A percentile compares a stretch with the other conserved stretches of the same genome.
Evolutionary conservation across 2,329 filamentous ascomycete species (phyloP).

Genomic region (Epichloe amarillans): DNA sequence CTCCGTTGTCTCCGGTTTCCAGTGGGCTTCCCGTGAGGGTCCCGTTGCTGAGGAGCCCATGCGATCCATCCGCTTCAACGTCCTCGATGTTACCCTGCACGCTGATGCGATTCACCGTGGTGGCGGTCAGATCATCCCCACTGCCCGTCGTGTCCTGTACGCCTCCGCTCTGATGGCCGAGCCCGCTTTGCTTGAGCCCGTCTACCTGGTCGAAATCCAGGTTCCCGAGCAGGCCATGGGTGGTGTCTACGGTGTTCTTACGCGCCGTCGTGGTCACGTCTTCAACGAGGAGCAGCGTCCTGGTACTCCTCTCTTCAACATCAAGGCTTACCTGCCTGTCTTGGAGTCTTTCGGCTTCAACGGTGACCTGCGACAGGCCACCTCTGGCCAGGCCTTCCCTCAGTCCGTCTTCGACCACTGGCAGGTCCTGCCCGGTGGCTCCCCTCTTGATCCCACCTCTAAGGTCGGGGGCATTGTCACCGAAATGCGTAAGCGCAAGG

Average conservation of each 20-base stretch:
- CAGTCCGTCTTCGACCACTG: constrained; percentile 99
- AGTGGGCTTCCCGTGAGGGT: constrained; percentile 97
- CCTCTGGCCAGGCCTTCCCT: constrained; percentile 96
- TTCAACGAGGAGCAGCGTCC: constrained; percentile 97
- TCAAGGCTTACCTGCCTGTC: constrained; percentile 95
- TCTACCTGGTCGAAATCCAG: constrained; percentile 99
- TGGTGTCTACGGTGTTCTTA: constrained; percentile 99
- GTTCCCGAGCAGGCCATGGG: constrained; percentile 98
- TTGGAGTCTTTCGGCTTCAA: constrained; percentile 99
- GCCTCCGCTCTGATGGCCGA: constrained; percentile 83
- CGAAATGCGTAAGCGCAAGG: constrained; percentile 97
- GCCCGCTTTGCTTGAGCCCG: constrained; percentile 85
- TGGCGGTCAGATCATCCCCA: constrained; percentile 97
- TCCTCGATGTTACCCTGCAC: constrained; percentile 98
- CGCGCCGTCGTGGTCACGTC: constrained; percentile 95
- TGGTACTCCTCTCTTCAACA: constrained; percentile 97
- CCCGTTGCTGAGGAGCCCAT: constrained; percentile 97
- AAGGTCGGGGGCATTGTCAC: constrained; percentile 75
- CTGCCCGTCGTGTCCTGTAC: constrained; percentile 93
- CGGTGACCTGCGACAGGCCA: constrained; percentile 84
- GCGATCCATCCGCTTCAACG: constrained; percentile 95
- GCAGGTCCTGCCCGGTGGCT: constrained; percentile 90
- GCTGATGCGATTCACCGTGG: constrained; percentile 99
- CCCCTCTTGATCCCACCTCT: constrained; percentile 67
- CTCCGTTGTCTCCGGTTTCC: constrained; percentile 98